Evolutionary conservation across 371 early-diverging fungal genomes (phyloP), one percentile per base, ranked within the genome.

Genomic region (Mycotypha africana): DNA sequence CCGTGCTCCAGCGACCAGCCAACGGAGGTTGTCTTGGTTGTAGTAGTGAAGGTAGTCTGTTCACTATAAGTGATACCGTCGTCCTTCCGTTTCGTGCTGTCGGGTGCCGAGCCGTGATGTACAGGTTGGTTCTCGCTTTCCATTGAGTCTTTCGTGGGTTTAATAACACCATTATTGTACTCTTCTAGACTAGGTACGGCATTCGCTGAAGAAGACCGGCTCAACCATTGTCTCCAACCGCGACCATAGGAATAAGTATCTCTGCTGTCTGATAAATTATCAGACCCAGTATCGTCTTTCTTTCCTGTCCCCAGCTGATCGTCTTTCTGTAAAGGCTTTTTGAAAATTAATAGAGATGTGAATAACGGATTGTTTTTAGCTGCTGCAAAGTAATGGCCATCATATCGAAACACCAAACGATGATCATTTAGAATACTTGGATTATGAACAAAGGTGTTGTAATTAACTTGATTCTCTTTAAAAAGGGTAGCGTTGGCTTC

Each of bases 371-470:
- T 74, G 16, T 63, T 58, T 16, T 49, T 56, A 17, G 42, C 51
- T 11, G 65, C 57, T 16, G 64, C 58, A 65, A 56, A 65, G 15
- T 70, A 84, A 51, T 74, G 62, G 38, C 75, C 70, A 28, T 81
- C 60, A 40, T 87, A 72, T 24, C 81, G 72, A 44, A 88, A 70
- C 3, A 90, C 84, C 3, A 89, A 60, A n/a, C 67, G 54, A 11
- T 77, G 76, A 43, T 88, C 80, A 34, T 73, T 73, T 15, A 89
- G 43, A 3, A 89, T 23, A 16, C 70, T 67, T 0, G 91, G 85
- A 34, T 84, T 81, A 25, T 75, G 64, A 4, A 63, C 53, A 62
- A 89, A 87, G 1, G 65, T 49, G 11, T 80, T 78, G 43, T 77
- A 89, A 2, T 74, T 60, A 19, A 85, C 57, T 35, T 65, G 63